Base-by-base conservation (phyloP, 371 early-diverging fungal species). In the Caulochytrium protostelioides region DNA sequence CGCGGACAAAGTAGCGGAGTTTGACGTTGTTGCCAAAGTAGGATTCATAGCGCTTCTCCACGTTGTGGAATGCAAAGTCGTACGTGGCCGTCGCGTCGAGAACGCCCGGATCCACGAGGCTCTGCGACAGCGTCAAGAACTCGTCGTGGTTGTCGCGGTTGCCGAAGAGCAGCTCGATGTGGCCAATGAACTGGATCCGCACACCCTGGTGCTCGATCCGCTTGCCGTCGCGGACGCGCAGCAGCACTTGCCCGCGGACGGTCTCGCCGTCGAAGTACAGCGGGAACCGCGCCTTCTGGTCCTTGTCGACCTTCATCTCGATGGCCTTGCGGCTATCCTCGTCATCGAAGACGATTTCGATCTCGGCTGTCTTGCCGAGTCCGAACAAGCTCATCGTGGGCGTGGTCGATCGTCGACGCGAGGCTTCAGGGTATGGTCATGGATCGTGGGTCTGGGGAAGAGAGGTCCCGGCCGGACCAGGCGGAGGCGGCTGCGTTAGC, bases 261-360 rank as follows among this genome's bases (percentile, higher is more conserved):
- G 79, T 61, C 49, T 95, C 97, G 7, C 90, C 92, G 53, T 95
- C 97, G 52, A 87, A 80, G 51, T 83, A 95, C 6, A 95, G 65
- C n/a, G 97, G 94, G 37, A 74, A 76, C 37, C 63, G 73, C 6
- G 52, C 83, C 55, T 83, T 86, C 39, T 41, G 27, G 31, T 62
- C 60, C 43, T 57, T 55, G 35, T 83, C 79, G 14, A 77, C 75
- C 41, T 83, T 79, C 42, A 76, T 79, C 30, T 89, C 86, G n/a
- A 86, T 72, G 43, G 68, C 57, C 47, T 83, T 81, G 30, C 86
- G 66, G 38, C 59, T 46, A 31, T 74, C 75, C 52, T 87, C 85
- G 38, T 71, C 79, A 28, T 68, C 47, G 41, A 86, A 72, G 7
- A 54, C 55, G 30, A 95, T 60, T 31, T 79, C 83, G 40, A 91